These are phyloP conservation scores for Lichtheimia hyalospora DNA, from an alignment of 371 early-diverging fungal genomes.

Conservation along the genomic window DNA sequence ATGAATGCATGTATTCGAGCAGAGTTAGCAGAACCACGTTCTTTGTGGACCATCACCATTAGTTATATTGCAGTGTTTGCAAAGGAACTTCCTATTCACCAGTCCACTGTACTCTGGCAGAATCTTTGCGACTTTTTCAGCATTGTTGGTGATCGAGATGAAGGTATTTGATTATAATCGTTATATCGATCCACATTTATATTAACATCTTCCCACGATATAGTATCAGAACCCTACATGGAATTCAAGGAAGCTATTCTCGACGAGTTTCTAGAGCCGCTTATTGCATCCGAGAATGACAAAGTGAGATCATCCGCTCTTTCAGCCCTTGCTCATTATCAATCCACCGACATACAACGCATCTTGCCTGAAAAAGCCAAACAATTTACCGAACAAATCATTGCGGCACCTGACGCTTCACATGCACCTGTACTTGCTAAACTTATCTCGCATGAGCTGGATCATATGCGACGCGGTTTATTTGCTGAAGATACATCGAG, in stretches of 20 bases:
- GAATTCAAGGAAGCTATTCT: conserved; percentile 49
- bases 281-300: conserved; percentile 29
- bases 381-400: conserved; percentile 30
- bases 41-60: conserved; percentile 54
- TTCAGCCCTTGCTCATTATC: conserved; percentile 44
- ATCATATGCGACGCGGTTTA: conserved; percentile 58
- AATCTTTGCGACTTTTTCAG: conserved; percentile 48
- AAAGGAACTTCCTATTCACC: conserved; percentile 15
- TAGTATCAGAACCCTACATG: conserved; percentile 51
- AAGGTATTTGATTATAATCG: conserved; percentile 39
- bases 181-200: background rate
- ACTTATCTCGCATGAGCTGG: conserved; percentile 53
- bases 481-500: conserved; percentile 46
- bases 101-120: conserved; percentile 17
- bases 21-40: conserved; percentile 53
- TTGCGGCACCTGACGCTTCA: conserved; percentile 21
- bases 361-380: conserved; percentile 50
- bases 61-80: conserved; percentile 52
- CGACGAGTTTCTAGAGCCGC: conserved; percentile 34
- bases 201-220: background rate
- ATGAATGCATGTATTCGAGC: conserved; percentile 48
- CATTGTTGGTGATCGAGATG: conserved; percentile 49
- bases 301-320: conserved; percentile 35
- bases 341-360: conserved; percentile 40
- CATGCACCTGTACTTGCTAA: conserved; percentile 39